Percentiles rank a stretch among this genome's conserved stretches.
Evolutionary conservation across 1,139 yeast species (phyloP).

Genomic region (Suhomyces anneliseae): DNA sequence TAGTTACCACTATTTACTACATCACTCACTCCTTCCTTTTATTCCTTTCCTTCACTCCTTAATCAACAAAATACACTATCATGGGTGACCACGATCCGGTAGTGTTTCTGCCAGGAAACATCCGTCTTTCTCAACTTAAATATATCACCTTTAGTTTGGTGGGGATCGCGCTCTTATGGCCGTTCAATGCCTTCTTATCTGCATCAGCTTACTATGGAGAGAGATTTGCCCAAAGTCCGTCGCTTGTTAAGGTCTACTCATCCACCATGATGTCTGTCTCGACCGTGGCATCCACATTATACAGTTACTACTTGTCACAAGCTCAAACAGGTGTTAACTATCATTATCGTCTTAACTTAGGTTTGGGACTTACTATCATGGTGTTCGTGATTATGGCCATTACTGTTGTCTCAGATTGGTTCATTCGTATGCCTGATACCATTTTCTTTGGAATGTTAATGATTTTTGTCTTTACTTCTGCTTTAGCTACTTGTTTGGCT

Average conservation of each 20-base stretch:
- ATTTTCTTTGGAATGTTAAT: slow-evolving; percentile 49
- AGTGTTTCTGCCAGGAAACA: slow-evolving; percentile 20
- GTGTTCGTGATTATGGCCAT: slow-evolving; percentile 54
- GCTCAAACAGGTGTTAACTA: slow-evolving; percentile 68
- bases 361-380: slow-evolving; percentile 55
- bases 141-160: slow-evolving; percentile 66
- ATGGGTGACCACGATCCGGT: slow-evolving; percentile 25
- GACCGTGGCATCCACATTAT: slow-evolving; percentile 65
- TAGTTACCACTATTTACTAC: neutral
- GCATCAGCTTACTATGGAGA: slow-evolving; percentile 81
- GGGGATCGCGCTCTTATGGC: slow-evolving; percentile 86
- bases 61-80: neutral
- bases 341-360: slow-evolving; percentile 55
- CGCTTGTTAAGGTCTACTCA: slow-evolving; percentile 61
- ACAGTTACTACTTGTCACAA: slow-evolving; percentile 66
- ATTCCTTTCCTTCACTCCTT: neutral
- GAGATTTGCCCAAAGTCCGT: slow-evolving; percentile 55
- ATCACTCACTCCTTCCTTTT: neutral
- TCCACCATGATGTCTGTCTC: slow-evolving; percentile 90
- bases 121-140: slow-evolving; percentile 40
- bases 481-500: slow-evolving; percentile 68
- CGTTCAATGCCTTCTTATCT: slow-evolving; percentile 91
- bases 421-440: slow-evolving; percentile 39
- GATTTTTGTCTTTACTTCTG: slow-evolving; percentile 58
- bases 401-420: slow-evolving; percentile 46